A percentile compares a stretch with the other conserved stretches of the same genome.
phyloP scores from a whole-genome alignment of 805 yeast species.

The Zygosaccharomyces siamensis region DNA sequence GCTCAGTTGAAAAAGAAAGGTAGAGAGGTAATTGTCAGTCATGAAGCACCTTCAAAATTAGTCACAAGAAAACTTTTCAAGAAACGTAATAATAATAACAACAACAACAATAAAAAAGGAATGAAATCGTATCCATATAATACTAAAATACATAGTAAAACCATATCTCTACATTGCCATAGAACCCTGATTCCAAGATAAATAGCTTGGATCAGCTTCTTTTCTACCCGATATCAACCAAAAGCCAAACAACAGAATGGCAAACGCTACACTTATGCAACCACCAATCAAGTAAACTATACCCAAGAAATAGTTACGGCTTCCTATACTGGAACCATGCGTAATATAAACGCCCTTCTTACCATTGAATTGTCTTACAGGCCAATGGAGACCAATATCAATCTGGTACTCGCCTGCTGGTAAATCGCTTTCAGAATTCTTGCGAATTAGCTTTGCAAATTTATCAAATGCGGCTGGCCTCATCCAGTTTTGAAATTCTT shows the following conservation, averaged over 20 bases:
- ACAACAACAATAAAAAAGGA: neutral
- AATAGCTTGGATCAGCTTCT: constrained; percentile 61
- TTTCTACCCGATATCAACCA: constrained; percentile 64
- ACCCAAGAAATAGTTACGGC: constrained; percentile 70
- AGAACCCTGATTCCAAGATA: constrained; percentile 56
- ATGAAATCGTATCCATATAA: neutral
- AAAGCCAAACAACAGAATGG: constrained; percentile 47
- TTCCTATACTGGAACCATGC: constrained; percentile 71
- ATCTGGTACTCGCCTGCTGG: constrained; percentile 59
- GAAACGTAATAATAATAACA: neutral
- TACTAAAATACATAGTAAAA: constrained; percentile 3
- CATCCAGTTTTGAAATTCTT: constrained; percentile 95
- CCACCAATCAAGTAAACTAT: constrained; percentile 73
- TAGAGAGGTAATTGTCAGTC: neutral
- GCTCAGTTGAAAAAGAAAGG: constrained; percentile 1
- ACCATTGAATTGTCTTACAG: constrained; percentile 64
- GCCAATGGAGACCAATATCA: constrained; percentile 70
- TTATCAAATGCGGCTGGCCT: constrained; percentile 71
- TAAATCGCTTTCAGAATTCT: constrained; percentile 55
- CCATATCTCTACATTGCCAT: constrained; percentile 1
- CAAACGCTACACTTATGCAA: constrained; percentile 57
- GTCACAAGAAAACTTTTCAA: neutral
- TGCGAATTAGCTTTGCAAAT: constrained; percentile 59
- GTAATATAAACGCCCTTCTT: constrained; percentile 61
- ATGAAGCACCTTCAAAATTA: neutral